phyloP scores from a whole-genome alignment of 208 protist genomes.

The Borovskyia barvae region DNA sequence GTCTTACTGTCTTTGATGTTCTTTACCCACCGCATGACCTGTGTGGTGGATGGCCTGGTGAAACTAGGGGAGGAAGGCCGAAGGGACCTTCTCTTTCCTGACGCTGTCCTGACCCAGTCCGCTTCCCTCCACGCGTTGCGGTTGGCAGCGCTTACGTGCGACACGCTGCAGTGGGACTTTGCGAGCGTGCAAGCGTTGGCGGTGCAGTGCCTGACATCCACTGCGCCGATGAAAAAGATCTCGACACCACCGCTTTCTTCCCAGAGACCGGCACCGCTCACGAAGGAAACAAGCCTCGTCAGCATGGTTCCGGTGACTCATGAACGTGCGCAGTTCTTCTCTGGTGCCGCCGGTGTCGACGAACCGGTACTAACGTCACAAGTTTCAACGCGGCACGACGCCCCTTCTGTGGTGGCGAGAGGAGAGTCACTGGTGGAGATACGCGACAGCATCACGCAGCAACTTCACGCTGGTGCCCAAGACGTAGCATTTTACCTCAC shows the following conservation, averaged over 20 bases:
- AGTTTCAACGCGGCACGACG: too few species aligned
- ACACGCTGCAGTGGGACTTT: conserved; percentile 7
- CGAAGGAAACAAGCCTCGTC: background rate
- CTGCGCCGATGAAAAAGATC: too few species aligned
- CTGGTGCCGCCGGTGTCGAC: too few species aligned
- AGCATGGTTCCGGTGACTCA: background rate
- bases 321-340: background rate
- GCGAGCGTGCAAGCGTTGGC: conserved; percentile 12
- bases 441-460: background rate
- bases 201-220: conserved; percentile 4
- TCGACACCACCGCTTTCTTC: too few species aligned
- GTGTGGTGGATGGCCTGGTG: conserved; percentile 6
- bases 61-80: conserved; percentile 6
- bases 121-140: background rate
- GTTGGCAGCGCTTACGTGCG: conserved; percentile 3
- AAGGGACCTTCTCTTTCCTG: conserved; percentile 12
- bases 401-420: background rate
- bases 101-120: conserved; percentile 5
- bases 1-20: conserved; percentile 16
- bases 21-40: conserved; percentile 15
- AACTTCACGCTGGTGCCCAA: background rate
- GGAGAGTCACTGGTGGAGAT: background rate
- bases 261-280: too few species aligned
- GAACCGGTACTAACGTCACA: too few species aligned
- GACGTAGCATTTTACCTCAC: conserved; percentile 34